phyloP scores from a whole-genome alignment of 2,329 filamentous ascomycete species.

The Pseudogymnoascus sp. region DNA sequence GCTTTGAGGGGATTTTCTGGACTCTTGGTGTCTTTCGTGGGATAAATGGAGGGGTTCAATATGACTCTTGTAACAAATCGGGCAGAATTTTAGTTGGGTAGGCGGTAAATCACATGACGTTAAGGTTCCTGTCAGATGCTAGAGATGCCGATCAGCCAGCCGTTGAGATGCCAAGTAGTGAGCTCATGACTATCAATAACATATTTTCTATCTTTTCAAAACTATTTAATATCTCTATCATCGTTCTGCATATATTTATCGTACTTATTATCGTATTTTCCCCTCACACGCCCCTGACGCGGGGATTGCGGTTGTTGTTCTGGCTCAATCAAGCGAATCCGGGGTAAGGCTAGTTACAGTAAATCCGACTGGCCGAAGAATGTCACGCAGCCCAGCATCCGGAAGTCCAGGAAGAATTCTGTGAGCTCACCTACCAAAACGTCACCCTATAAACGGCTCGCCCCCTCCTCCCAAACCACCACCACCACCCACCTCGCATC shows the following conservation, averaged over 20 bases:
- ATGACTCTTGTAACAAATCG: background rate
- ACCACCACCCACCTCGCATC: conserved; percentile 14
- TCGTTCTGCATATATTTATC: background rate
- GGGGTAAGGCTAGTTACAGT: background rate
- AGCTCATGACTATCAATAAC: background rate
- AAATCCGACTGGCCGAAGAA: background rate
- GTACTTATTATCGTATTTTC: background rate
- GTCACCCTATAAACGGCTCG: background rate
- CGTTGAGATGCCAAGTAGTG: background rate
- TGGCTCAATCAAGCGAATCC: background rate
- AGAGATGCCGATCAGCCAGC: background rate
- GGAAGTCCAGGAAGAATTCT: conserved; percentile 6
- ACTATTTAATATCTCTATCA: no score
- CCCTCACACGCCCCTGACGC: background rate
- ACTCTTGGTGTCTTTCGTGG: background rate
- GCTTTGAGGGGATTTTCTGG: background rate
- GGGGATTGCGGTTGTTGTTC: background rate
- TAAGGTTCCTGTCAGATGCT: background rate
- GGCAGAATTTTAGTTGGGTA: background rate
- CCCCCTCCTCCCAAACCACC: conserved; percentile 10
- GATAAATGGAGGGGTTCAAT: conserved; percentile 9
- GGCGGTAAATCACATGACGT: background rate
- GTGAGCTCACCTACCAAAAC: conserved; percentile 8
- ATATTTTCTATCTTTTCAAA: background rate
- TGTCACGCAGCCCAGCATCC: conserved; percentile 6